phyloP scores from a whole-genome alignment of 176 grass and related monocot genomes.

The Miscanthus lutarioriparius region DNA sequence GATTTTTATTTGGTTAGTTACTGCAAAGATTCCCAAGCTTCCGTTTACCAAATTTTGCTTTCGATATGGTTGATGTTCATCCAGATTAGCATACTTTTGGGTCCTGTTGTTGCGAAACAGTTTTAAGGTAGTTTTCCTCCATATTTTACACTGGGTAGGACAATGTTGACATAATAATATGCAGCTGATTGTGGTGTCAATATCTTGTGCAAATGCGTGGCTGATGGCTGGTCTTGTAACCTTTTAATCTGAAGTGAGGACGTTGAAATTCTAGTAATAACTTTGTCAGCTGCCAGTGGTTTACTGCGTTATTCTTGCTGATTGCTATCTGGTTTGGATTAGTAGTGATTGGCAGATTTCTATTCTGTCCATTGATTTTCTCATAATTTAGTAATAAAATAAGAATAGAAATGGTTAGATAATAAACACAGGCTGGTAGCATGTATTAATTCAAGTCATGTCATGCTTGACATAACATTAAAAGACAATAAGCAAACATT shows the following conservation, averaged over 20 bases:
- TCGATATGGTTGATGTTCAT: constrained; percentile 6
- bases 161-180: background rate
- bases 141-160: background rate
- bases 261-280: background rate
- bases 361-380: background rate
- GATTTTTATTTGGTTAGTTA: background rate
- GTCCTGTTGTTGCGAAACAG: background rate
- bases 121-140: background rate
- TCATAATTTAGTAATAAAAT: background rate
- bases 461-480: background rate
- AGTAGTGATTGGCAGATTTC: background rate
- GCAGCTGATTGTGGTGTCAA: background rate
- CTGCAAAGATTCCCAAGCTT: background rate
- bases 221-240: background rate
- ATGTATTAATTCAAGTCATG: background rate
- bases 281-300: background rate
- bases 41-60: background rate
- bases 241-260: background rate
- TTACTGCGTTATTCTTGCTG: background rate
- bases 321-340: background rate
- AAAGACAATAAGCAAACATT: background rate
- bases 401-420: background rate
- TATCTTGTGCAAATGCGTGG: background rate
- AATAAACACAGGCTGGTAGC: background rate
- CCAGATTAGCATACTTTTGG: constrained; percentile 6